These are phyloP conservation scores for Opeltia flavorubescens DNA, from an alignment of 495 filamentous ascomycete species.

Conservation along the genomic window DNA sequence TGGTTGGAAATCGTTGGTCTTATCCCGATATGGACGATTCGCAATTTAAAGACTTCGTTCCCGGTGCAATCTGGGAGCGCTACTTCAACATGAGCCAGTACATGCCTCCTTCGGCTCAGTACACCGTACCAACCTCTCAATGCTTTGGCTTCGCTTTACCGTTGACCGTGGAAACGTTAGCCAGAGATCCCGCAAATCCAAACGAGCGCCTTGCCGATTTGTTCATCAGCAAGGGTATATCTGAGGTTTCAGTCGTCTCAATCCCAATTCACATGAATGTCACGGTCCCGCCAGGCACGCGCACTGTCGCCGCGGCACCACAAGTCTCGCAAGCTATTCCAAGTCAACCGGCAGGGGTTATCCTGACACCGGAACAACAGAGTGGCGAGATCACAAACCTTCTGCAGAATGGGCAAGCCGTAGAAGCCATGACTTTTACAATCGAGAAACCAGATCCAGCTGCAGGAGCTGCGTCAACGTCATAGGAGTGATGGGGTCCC, in stretches of 20 bases:
- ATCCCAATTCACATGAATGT: conserved; percentile 1
- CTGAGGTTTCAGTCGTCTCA: neutral
- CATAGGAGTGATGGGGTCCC: no score
- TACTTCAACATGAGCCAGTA: conserved; percentile 4
- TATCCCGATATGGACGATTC: neutral
- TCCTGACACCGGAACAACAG: neutral
- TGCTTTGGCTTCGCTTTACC: conserved; percentile 4
- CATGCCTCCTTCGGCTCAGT: neutral
- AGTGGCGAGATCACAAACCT: neutral
- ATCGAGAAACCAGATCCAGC: no score
- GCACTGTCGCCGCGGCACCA: neutral
- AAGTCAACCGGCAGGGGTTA: neutral
- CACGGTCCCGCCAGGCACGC: neutral
- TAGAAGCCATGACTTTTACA: no score
- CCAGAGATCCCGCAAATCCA: neutral
- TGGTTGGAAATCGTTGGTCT: neutral
- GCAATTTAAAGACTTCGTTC: neutral
- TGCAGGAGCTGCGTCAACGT: no score
- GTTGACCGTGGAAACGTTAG: neutral
- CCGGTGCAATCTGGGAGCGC: conserved; percentile 3
- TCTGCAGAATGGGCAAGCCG: no score
- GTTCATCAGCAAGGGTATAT: conserved; percentile 1
- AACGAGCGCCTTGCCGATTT: neutral
- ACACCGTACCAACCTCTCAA: neutral
- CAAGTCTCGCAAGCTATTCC: neutral